Base-by-base conservation (phyloP, 2,329 filamentous ascomycete species). In the Microdochium nivale region DNA sequence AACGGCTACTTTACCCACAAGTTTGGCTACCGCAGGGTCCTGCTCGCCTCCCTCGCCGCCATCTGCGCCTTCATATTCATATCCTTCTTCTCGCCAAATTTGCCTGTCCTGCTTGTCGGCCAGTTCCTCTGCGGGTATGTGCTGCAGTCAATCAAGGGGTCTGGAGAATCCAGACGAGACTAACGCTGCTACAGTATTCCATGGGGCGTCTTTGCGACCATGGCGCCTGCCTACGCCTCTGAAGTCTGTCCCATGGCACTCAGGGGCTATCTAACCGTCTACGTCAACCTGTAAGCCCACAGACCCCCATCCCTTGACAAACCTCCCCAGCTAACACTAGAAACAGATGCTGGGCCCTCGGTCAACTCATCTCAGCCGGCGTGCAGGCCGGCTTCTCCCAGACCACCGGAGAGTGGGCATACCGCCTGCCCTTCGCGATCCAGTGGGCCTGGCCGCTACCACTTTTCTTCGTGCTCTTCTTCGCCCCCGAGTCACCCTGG, bases 51-150 rank as follows among this genome's bases (percentile, higher is more conserved):
- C 3, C 65, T 78, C n/a, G 61, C 63, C 21, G 67, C 66, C 54
- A 59, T 78, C 30, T 60, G 64, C 5, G 67, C 58, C 10, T 74
- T 74, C 55, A 70, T 78, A 57, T 78, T 77, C 56, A 65, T 78
- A 52, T 65, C 68, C 30, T 74, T 78, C 64, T 78, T 78, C 50
- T 72, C 75, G 0, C 67, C 67, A 8, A 72, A 65, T 23, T 65
- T 74, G 7, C 61, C 69, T 25, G 65, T 72, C 14, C 61, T 76
- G 32, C 61, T 77, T 2, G 65, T 72, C 5, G 74, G 73, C 4
- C 67, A 76, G 51, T 64, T 78, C 53, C 60, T 79, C 11, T 77
- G 73, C 60, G 40, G 40, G 27, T 30, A 30, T 5, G 27, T 30
- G 5, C 5, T 30, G 5, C 5, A 11, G 5, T 30, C 11, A 5